Percentiles rank a stretch among this genome's conserved stretches.
These are phyloP conservation scores for Botrytis tulipae DNA, from an alignment of 2,329 filamentous ascomycete species.

Conservation along the genomic window DNA sequence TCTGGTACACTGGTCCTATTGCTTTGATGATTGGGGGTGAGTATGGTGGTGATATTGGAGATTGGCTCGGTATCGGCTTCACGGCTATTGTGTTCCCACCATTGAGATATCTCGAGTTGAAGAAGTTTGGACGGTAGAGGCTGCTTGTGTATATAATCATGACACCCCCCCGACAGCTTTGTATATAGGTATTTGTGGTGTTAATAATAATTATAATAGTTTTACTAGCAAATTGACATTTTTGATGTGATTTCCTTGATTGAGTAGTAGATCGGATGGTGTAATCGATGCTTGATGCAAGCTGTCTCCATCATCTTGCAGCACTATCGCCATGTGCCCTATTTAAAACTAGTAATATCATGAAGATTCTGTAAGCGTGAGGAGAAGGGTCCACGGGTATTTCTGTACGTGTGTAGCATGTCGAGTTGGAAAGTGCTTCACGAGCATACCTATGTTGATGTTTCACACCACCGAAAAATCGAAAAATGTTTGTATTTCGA, in stretches of 20 bases:
- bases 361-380: not conserved
- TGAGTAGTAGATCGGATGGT: not conserved
- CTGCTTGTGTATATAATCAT: not conserved
- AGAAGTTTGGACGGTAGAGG: constrained; percentile 43
- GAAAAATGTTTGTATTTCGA: not conserved
- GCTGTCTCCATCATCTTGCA: not conserved
- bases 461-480: not conserved
- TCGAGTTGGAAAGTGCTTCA: not conserved
- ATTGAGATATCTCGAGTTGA: constrained; percentile 49
- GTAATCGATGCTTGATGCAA: not conserved
- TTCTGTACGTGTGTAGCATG: not conserved
- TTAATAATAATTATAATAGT: not conserved
- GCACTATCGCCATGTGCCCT: not conserved
- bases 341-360: not conserved
- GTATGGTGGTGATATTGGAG: constrained; percentile 51
- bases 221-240: not conserved
- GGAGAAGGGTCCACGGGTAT: not conserved
- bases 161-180: not conserved
- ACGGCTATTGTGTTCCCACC: constrained; percentile 49
- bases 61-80: constrained; percentile 51
- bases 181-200: not conserved
- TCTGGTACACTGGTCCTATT: constrained; percentile 65
- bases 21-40: constrained; percentile 52
- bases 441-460: not conserved
- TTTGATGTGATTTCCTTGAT: not conserved